phyloP scores from a whole-genome alignment of 495 filamentous ascomycete genomes.

The Penicillium steckii region DNA sequence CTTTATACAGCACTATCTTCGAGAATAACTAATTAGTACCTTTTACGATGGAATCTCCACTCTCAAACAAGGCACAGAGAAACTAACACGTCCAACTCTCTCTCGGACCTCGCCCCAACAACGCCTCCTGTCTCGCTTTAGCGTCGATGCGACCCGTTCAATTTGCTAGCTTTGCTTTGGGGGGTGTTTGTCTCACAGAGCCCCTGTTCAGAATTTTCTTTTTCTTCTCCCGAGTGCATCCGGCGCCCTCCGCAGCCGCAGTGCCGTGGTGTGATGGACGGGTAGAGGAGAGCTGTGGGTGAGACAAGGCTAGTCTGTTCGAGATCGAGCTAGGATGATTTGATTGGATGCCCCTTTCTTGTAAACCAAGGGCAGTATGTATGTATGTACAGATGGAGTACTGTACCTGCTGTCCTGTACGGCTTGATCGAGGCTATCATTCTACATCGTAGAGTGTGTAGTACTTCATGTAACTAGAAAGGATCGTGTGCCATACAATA shows the following conservation, averaged over 20 bases:
- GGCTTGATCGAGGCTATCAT: not conserved
- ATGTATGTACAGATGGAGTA: too few species aligned
- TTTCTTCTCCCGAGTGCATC: not conserved
- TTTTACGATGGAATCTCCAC: too few species aligned
- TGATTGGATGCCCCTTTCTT: too few species aligned
- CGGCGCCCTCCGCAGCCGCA: constrained; percentile 6
- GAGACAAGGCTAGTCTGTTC: constrained; percentile 1
- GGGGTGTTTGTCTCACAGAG: too few species aligned
- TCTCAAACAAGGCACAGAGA: constrained; percentile 26
- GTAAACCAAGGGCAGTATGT: too few species aligned
- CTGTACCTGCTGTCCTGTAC: too few species aligned
- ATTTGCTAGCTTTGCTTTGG: too few species aligned
- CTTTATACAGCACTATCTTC: too few species aligned
- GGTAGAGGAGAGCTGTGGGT: not conserved
- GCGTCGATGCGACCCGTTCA: constrained; percentile 7
- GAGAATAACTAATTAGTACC: too few species aligned
- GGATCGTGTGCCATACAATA: not conserved
- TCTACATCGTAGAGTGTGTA: not conserved
- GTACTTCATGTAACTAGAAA: not conserved
- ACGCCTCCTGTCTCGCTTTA: constrained; percentile 14
- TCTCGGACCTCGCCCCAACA: constrained; percentile 16
- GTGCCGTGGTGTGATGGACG: not conserved
- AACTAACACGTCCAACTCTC: constrained; percentile 14
- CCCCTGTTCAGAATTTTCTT: not conserved
- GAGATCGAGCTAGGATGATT: not conserved